These are phyloP conservation scores for Candida suzukii DNA, from an alignment of 805 yeast genomes.

Conservation along the genomic window DNA sequence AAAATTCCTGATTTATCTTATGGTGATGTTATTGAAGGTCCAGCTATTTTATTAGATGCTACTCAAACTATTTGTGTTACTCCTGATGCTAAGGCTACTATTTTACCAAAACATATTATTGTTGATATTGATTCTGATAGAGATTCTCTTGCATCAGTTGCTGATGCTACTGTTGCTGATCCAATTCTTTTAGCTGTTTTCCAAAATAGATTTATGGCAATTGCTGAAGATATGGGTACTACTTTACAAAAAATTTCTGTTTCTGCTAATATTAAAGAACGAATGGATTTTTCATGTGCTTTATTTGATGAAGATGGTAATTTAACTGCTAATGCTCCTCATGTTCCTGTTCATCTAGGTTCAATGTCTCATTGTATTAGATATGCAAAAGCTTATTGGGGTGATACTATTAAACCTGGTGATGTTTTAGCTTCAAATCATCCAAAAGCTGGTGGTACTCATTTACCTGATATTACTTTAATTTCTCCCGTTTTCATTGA, in stretches of 20 bases:
- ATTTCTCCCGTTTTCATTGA: conserved; percentile 48
- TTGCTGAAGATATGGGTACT: conserved; percentile 25
- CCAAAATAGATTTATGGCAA: conserved; percentile 24
- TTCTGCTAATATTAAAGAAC: conserved; percentile 24
- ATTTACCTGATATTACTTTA: conserved; percentile 46
- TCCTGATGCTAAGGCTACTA: conserved; percentile 17
- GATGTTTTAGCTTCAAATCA: conserved; percentile 37
- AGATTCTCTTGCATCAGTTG: conserved; percentile 9
- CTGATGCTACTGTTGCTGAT: conserved; percentile 19
- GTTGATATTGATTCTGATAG: conserved; percentile 15
- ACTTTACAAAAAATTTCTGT: conserved; percentile 22
- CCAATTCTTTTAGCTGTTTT: conserved; percentile 23
- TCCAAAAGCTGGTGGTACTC: conserved; percentile 41
- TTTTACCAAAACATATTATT: conserved; percentile 20
- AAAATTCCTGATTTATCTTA: conserved; percentile 12
- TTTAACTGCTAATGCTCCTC: conserved; percentile 24
- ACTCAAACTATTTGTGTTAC: conserved; percentile 22
- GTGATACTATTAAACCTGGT: conserved; percentile 30
- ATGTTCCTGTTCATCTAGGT: conserved; percentile 24
- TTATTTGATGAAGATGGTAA: conserved; percentile 22
- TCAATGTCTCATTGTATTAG: conserved; percentile 23
- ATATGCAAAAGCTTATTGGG: conserved; percentile 30
- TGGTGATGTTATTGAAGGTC: conserved; percentile 19
- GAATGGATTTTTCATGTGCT: conserved; percentile 26
- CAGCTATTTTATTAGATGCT: conserved; percentile 19